Percentiles rank a stretch among this genome's conserved stretches.
Evolutionary conservation across 768 basidiomycete species (phyloP).

Genomic region (Cubamyces sp.): DNA sequence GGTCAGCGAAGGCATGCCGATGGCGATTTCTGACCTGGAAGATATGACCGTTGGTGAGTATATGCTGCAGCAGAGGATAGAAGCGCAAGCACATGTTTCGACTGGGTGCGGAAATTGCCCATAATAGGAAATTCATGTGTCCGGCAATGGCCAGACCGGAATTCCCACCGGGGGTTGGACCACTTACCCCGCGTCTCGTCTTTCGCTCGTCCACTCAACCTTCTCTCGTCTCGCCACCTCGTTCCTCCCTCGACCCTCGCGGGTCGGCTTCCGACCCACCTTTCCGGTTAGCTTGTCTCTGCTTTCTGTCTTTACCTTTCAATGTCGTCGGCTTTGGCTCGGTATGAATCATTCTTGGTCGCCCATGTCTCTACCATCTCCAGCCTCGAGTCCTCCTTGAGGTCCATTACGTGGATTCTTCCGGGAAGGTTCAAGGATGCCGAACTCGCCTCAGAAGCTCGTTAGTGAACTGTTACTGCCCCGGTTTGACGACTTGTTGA

Average conservation of each 20-base stretch:
- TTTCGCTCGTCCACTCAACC: neutral
- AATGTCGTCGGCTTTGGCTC: constrained; percentile 68
- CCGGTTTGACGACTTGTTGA: constrained; percentile 17
- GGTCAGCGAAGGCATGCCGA: neutral
- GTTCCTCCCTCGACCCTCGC: constrained; percentile 17
- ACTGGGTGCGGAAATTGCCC: neutral
- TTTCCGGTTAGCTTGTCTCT: neutral
- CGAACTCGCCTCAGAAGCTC: constrained; percentile 90
- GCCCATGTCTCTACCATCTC: constrained; percentile 86
- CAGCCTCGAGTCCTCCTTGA: constrained; percentile 84
- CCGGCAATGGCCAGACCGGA: constrained; percentile 18
- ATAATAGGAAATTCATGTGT: neutral
- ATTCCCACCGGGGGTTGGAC: constrained; percentile 16
- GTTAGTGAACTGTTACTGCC: constrained; percentile 55
- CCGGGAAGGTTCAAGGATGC: constrained; percentile 98
- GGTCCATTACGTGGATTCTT: constrained; percentile 93
- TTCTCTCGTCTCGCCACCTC: constrained; percentile 10
- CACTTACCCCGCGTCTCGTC: constrained; percentile 7
- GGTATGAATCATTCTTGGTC: constrained; percentile 83
- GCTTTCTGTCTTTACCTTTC: constrained; percentile 28
- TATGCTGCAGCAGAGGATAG: neutral
- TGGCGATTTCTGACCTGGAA: neutral
- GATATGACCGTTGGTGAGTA: neutral
- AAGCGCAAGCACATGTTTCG: neutral
- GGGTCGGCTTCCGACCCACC: constrained; percentile 23